These are phyloP conservation scores for Withania somnifera DNA, from an alignment of 305 asterid genomes.

Conservation along the genomic window DNA sequence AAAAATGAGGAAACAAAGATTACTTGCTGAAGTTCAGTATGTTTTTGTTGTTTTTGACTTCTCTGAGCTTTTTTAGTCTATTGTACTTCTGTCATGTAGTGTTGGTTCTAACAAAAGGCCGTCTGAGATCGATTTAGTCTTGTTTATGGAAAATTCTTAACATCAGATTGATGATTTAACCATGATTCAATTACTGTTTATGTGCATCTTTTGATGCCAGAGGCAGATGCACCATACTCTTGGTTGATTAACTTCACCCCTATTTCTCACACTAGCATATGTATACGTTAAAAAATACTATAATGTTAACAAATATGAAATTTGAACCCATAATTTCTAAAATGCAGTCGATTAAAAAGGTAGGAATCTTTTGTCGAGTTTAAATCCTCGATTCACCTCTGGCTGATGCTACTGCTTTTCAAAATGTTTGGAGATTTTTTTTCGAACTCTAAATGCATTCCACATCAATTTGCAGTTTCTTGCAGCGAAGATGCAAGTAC, in stretches of 20 bases:
- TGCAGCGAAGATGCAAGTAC: slow-evolving; percentile 41
- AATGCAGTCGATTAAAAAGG: not conserved
- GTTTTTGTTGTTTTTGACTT: not conserved
- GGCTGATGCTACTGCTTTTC: not conserved
- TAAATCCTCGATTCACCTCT: no score
- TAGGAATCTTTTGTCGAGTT: not conserved
- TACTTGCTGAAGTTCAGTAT: slow-evolving; percentile 73
- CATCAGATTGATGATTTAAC: not conserved
- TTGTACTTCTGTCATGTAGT: not conserved
- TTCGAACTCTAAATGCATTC: not conserved
- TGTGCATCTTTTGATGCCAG: not conserved
- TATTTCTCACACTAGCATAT: not conserved
- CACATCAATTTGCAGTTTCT: slow-evolving; percentile 31
- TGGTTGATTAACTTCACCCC: not conserved
- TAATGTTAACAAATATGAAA: not conserved
- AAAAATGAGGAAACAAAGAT: slow-evolving; percentile 43
- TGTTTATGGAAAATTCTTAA: no score
- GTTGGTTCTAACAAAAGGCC: not conserved
- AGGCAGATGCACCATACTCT: no score
- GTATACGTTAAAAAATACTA: not conserved
- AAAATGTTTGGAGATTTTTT: not conserved
- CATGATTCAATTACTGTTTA: not conserved
- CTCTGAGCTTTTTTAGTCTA: not conserved
- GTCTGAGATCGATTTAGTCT: not conserved
- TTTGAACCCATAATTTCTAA: not conserved